A percentile compares a stretch with the other conserved stretches of the same genome.
These are phyloP conservation scores for Suillus tomentosus DNA, from an alignment of 768 basidiomycete genomes.

Conservation along the genomic window DNA sequence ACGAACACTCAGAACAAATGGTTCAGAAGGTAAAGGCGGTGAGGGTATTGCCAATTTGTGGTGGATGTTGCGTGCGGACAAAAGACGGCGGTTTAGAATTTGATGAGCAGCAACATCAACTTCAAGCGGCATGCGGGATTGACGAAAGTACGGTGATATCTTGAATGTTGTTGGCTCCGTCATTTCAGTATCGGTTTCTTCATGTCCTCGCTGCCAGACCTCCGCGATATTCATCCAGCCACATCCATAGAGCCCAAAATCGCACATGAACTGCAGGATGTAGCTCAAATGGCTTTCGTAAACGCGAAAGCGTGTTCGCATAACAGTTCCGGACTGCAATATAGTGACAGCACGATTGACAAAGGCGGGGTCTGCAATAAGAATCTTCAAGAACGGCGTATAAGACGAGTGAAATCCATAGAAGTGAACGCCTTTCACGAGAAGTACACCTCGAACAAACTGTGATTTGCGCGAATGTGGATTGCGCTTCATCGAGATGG, in stretches of 20 bases:
- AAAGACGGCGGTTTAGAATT: constrained; percentile 78
- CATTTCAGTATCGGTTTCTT: constrained; percentile 23
- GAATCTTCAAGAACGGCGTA: constrained; percentile 86
- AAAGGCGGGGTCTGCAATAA: constrained; percentile 68
- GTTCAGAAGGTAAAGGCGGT: constrained; percentile 55
- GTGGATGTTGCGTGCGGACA: constrained; percentile 65
- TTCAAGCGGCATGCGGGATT: constrained; percentile 76
- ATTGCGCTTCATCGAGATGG: constrained; percentile 75
- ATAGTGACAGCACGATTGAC: constrained; percentile 73
- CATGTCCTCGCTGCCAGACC: constrained; percentile 57
- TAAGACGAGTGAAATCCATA: constrained; percentile 91
- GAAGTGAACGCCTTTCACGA: constrained; percentile 94
- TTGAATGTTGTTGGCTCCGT: constrained; percentile 35
- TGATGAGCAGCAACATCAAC: constrained; percentile 80
- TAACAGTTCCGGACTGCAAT: constrained; percentile 79
- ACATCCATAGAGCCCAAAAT: constrained; percentile 94
- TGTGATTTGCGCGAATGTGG: constrained; percentile 58
- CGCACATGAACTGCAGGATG: constrained; percentile 89
- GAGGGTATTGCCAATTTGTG: constrained; percentile 65
- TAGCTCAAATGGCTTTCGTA: constrained; percentile 93
- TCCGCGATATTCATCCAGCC: constrained; percentile 80
- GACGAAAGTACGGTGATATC: constrained; percentile 60
- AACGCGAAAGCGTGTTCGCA: constrained; percentile 74
- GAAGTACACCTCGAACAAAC: constrained; percentile 72
- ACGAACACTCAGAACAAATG: constrained; percentile 83